Evolutionary conservation across 2,329 filamentous ascomycete genomes (phyloP), one percentile per base, ranked within the genome.

Genomic region (Colletotrichum chlorophyti): DNA sequence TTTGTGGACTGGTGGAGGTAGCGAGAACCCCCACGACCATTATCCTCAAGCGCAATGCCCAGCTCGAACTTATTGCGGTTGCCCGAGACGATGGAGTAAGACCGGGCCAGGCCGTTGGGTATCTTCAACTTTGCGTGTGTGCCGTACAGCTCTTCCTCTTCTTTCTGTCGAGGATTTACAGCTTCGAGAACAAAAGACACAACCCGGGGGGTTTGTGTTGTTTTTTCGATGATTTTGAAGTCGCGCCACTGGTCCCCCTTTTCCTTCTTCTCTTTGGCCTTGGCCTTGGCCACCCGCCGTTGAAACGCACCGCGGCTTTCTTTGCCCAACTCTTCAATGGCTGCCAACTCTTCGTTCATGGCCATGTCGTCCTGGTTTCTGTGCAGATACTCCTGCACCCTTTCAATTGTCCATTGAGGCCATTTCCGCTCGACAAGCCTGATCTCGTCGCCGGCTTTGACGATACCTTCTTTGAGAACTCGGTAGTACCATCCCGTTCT

Each of bases 401-500:
- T 75, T 67, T 85, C 83, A 29, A 90, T 78, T 0, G 85, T 86
- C 87, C 87, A 90, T 35, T 75, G 65, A 0, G 85, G 84, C 71
- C 83, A 75, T 17, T 69, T 76, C 11, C 86, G 76, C 68, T 84
- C 79, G 0, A 87, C 71, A 0, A 90, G 72, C 5, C 69, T 70
- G 60, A 89, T 81, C 64, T 77, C 73, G 64, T 89, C 85, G 7
- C 86, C 86, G 0, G 78, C 77, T 15, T 75, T 69, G 37, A 90
- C 79, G 1, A 66, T 72, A 0, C 87, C 87, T 27, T 82, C 77
- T 3, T 74, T 72, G 14, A 89, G 66, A 1, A 90, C 82, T 3
- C 86, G 80, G 63, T 88, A 89, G 66, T 88, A 83, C 86, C 86
- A 90, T 0, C 87, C 87, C 0, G 85, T 88, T 1, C 86, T 79